Evolutionary conservation across 345 rosid genomes (phyloP), one percentile per base, ranked within the genome.

Genomic region (Citrus mangshanensis): DNA sequence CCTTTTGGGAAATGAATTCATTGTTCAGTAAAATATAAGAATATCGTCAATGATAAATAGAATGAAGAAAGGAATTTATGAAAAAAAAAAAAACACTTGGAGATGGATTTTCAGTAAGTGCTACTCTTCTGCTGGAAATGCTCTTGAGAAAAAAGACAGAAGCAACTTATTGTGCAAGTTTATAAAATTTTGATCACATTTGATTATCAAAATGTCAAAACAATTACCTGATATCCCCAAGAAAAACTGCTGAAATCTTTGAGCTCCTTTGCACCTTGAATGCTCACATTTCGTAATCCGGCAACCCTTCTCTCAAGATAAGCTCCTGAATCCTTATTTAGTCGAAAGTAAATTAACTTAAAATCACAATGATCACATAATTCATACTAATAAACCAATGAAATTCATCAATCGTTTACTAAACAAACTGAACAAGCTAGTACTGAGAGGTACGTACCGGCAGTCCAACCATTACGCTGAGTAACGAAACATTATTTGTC

Each of bases 191-290:
- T 13, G 51, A 12, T 13, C 14, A 8, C 22, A 51, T 71, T 9
- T 51, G 56, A 35, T 34, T 42, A 14, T 9, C 21, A 77, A 55
- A 74, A 78, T 13, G 72, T 5, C 62, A 46, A 19, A 54, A 5
- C 1, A 13, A 46, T 42, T 73, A 93, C 98, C 95, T 90, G 91
- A 84, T 89, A 91, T 30, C 95, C 98, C 93, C 93, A 91, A 2
- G 83, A 49, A 81, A 83, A 68, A 68, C 89, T 84, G n/a, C 85
- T 77, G 74, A 87, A 85, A 75, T 86, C 84, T 54, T 58, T 77
- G 9, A 9, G 21, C 8, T 58, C 71, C 4, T 74, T 24, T 38
- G 61, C 69, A 74, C 63, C 74, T 73, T 85, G 79, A 76, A 93
- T 83, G 16, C 35, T 83, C 40, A 90, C 89, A 4, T 75, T 84